Conservation (phyloP, 1,139 yeast genomes). For the Wickerhamiella infanticola region DNA sequence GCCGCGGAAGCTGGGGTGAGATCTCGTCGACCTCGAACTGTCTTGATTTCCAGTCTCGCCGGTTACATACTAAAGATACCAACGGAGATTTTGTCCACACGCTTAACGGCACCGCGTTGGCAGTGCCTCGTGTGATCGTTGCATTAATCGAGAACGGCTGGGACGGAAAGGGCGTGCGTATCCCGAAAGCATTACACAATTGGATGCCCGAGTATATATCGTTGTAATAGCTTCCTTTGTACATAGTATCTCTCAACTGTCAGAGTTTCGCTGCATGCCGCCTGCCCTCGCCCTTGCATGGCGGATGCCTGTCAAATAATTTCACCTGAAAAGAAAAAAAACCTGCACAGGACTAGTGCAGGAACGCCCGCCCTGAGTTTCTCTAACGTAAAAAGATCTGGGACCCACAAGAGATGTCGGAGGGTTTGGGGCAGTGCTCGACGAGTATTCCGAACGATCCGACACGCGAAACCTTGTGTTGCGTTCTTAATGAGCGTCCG, state of each 20-base stretch:
- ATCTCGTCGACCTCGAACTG: conserved; percentile 85
- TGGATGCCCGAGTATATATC: conserved; percentile 16
- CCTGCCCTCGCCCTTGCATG: too few species aligned
- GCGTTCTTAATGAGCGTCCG: too few species aligned
- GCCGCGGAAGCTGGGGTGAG: conserved; percentile 86
- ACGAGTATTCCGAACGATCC: too few species aligned
- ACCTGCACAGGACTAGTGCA: too few species aligned
- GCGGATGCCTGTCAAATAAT: too few species aligned
- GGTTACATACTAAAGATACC: conserved; percentile 43
- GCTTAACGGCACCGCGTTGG: conserved; percentile 90
- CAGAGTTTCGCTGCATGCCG: too few species aligned
- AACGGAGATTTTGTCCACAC: conserved; percentile 52
- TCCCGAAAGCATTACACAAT: conserved; percentile 51
- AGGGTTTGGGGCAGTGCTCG: too few species aligned
- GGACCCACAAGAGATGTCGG: too few species aligned
- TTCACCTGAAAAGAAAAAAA: too few species aligned
- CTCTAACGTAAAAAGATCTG: too few species aligned
- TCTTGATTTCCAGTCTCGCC: conserved; percentile 76
- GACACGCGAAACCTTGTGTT: too few species aligned
- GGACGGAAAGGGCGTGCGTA: conserved; percentile 39
- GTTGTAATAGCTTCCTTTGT: neutral
- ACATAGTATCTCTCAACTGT: neutral
- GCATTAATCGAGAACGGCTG: conserved; percentile 80
- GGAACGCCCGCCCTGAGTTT: too few species aligned
- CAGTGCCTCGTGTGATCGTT: conserved; percentile 79